Evolutionary conservation across 1,284 basidiomycete species (phyloP), one percentile per base, ranked within the genome.

Genomic region (Microbotryum scabiosae): DNA sequence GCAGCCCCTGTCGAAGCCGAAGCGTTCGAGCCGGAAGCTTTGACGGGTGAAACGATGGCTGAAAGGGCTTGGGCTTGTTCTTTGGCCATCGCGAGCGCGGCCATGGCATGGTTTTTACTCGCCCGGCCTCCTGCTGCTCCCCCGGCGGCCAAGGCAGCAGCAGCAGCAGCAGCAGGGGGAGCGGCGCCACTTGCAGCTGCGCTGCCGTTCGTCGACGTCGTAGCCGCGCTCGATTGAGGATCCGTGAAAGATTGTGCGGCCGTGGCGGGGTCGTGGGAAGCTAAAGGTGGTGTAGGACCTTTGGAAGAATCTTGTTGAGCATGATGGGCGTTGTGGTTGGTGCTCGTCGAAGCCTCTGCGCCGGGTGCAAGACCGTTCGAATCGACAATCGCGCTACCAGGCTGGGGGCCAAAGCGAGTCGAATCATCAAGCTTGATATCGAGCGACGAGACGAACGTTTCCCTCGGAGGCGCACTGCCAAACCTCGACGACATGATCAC

Each of bases 81-180:
- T 20, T 14, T 45, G 18, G 23, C 43, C 51, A 9, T 49, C n/a
- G 56, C 30, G 28, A 58, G 54, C 16, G 61, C 57, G 18, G 54
- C 52, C 20, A 57, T 21, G 45, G 62, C 60, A 28, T 25, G 60
- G 46, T 56, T 51, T 25, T 65, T 59, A 32, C 21, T 51, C 4
- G 64, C 51, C 1, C 64, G 50, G 4, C 58, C 57, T 44, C 59
- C 56, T 30, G 30, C 30, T 10, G 30, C 30, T 16, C 36, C 36
- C 36, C 14, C 36, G 12, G 36, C 16, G 36, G 36, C 36, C 36
- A 41, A 41, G 30, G 30, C 30, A 30, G 30, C 30, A 2, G 30
- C 30, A 30, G 30, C 30, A 2, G 30, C 30, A 30, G 28, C 28
- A 30, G 26, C 26, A 10, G 36, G 16, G 36, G 36, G 14, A 41